phyloP scores from a whole-genome alignment of 805 yeast genomes.

The Hanseniaspora meyeri region DNA sequence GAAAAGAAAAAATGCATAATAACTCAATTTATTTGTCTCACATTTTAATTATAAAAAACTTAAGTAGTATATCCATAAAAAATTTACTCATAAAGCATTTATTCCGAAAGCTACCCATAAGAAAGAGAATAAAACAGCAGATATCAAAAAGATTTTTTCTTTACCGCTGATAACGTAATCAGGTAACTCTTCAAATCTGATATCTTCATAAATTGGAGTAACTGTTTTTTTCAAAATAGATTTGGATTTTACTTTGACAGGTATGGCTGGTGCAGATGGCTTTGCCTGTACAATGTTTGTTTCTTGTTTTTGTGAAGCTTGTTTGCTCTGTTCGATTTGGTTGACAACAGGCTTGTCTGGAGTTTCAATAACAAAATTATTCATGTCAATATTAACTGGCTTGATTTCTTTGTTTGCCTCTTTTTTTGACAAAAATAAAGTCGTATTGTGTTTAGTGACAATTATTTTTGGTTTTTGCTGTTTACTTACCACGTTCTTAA shows the following conservation, averaged over 20 bases:
- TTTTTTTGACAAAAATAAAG: neutral
- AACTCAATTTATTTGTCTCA: too few relatives aligned
- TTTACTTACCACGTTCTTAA: too few relatives aligned
- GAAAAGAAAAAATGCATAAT: neutral
- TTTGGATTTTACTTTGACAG: neutral
- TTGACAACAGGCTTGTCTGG: neutral
- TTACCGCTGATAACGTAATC: neutral
- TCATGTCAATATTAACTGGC: neutral
- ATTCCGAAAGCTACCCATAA: slow-evolving; percentile 3
- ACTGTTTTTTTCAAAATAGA: neutral
- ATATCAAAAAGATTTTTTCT: neutral
- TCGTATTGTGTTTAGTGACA: neutral
- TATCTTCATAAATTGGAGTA: neutral
- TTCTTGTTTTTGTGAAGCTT: neutral
- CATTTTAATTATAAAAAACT: neutral
- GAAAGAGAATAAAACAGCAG: neutral
- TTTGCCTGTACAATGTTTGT: neutral
- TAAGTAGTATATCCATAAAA: neutral
- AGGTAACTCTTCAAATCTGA: slow-evolving; percentile 1
- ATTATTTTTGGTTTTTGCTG: neutral
- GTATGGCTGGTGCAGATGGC: neutral
- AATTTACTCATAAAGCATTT: neutral
- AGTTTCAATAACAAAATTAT: neutral
- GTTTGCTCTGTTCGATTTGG: neutral
- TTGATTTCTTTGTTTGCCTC: neutral